These are phyloP conservation scores for Epichloe coenophiala DNA, from an alignment of 2,329 filamentous ascomycete species.

Conservation along the genomic window DNA sequence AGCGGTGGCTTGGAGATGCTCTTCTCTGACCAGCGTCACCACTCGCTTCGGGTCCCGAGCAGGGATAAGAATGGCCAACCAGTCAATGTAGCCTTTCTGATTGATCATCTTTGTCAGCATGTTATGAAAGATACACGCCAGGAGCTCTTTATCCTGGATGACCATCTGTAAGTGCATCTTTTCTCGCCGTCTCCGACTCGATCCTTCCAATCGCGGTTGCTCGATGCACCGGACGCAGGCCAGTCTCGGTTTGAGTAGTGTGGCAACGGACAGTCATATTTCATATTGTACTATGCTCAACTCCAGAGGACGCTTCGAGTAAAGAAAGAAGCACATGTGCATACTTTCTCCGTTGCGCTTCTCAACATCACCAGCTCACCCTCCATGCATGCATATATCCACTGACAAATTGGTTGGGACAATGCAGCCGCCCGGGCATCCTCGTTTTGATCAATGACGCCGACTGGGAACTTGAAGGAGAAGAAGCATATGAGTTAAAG, in stretches of 20 bases:
- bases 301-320: neutral
- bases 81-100: constrained; percentile 61
- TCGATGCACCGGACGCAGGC: neutral
- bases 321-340: too few relatives aligned
- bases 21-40: constrained; percentile 70
- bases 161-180: constrained; percentile 60
- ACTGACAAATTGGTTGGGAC: constrained; percentile 10
- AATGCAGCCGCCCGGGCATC: constrained; percentile 73
- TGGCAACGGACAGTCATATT: neutral
- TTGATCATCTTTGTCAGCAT: constrained; percentile 65
- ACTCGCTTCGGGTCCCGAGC: constrained; percentile 55
- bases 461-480: constrained; percentile 95
- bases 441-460: constrained; percentile 94
- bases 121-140: constrained; percentile 75
- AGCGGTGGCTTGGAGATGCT: constrained; percentile 91
- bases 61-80: constrained; percentile 44
- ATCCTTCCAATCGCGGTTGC: neutral
- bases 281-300: neutral
- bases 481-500: constrained; percentile 78
- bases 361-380: neutral
- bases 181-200: constrained; percentile 4
- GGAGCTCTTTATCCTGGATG: constrained; percentile 81
- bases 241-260: neutral
- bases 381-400: neutral
- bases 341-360: neutral